phyloP scores from a whole-genome alignment of 2,329 filamentous ascomycete species.

The Nakataea oryzae region DNA sequence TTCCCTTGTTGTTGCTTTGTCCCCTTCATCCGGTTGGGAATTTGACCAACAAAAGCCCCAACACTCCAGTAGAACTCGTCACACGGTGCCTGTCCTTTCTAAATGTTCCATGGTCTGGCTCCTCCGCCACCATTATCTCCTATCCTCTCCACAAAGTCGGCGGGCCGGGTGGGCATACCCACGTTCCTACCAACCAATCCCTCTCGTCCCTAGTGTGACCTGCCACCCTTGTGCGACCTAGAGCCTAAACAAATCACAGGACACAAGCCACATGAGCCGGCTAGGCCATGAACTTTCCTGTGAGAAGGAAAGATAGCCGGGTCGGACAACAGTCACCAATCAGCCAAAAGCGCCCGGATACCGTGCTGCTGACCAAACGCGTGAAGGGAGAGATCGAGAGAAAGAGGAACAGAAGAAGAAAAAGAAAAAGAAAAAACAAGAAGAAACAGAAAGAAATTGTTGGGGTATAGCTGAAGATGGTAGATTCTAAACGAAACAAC shows the following conservation, averaged over 20 bases:
- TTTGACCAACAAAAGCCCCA: neutral
- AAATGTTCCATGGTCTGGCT: too few species aligned
- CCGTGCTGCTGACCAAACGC: too few species aligned
- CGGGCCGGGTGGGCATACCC: neutral
- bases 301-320: neutral
- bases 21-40: neutral
- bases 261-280: neutral
- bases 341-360: too few species aligned
- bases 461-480: neutral
- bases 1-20: neutral
- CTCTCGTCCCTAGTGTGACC: too few species aligned
- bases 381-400: neutral
- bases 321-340: neutral
- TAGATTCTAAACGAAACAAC: neutral
- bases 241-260: neutral
- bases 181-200: neutral
- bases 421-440: conserved; percentile 4
- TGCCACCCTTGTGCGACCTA: neutral
- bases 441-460: neutral
- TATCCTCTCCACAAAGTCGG: neutral
- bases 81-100: neutral
- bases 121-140: too few species aligned
- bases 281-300: neutral
- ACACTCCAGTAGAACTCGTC: neutral
- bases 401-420: neutral